Base-by-base conservation (phyloP, 768 basidiomycete genomes). In the Heimioporus sp. region DNA sequence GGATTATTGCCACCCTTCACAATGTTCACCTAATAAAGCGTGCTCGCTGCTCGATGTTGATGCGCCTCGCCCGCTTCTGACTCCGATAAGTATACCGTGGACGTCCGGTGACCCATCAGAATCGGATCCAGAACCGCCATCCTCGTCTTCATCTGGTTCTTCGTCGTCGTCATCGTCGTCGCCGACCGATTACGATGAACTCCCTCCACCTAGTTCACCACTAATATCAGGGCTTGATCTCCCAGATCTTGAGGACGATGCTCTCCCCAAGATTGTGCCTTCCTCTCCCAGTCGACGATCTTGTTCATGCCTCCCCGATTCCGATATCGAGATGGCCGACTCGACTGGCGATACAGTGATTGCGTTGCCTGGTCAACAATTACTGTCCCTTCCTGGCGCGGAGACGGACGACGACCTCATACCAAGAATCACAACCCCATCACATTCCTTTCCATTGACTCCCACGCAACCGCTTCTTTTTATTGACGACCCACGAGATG, bases 391-490 rank as follows among this genome's bases (percentile, higher is more conserved):
- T 11, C 76, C 75, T 1, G 75, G 75, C 6, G 76, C 66, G 20
- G 75, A 75, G n/a, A 68, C 65, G 7, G 76, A 76, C 51, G 68
- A 77, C 21, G 64, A 68, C 30, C 67, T 79, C 13, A 62, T 78
- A 49, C 77, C 75, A 3, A 59, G 53, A 53, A 44, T 48, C 32
- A 12, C 47, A 16, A 5, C 32, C 5, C 40, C 52, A 34, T 36
- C 53, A 0, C 49, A 48, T 45, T 31, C 52, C 32, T 19, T 61
- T 36, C 62, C 59, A 17, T 53, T 45, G 13, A 24, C 59, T 44
- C 57, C 59, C 45, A 44, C 47, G 48, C 59, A 63, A 50, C 57
- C 67, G 1, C 70, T 79, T 10, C 64, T 80, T 11, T 69, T 80
- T 36, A 72, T 77, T 54, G 75, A 74, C 43, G 74, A 72, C 43